Conservation (phyloP, 1,284 basidiomycete genomes). For the Marasmius sp. region DNA sequence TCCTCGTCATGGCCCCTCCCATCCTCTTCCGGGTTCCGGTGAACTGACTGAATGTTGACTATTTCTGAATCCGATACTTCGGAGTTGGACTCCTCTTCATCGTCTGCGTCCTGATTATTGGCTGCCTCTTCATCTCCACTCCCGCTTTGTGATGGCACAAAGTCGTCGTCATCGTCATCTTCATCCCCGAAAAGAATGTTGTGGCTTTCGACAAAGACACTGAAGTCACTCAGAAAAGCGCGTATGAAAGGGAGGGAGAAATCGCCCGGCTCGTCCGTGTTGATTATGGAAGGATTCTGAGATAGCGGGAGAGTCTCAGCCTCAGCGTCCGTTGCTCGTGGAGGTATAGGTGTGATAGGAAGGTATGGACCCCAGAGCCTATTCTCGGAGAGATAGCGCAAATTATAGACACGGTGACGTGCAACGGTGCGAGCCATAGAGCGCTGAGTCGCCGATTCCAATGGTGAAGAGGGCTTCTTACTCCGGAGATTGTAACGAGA, state of each 20-base stretch:
- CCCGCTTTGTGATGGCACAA: neutral
- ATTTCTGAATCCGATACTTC: neutral
- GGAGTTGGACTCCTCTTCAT: neutral
- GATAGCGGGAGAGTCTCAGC: neutral
- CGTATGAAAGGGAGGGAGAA: constrained; percentile 5
- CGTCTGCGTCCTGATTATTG: neutral
- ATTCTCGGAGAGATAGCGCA: constrained; percentile 36
- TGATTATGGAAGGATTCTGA: neutral
- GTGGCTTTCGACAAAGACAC: neutral
- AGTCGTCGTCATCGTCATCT: constrained; percentile 11
- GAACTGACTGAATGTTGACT: neutral
- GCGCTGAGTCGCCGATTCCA: neutral
- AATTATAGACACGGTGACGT: constrained; percentile 33
- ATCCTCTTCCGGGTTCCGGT: neutral
- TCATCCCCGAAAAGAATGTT: neutral
- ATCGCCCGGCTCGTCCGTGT: neutral
- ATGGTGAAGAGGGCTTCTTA: neutral
- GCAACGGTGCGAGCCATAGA: constrained; percentile 10
- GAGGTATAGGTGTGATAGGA: constrained; percentile 9
- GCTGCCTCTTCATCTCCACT: neutral
- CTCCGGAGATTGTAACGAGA: constrained; percentile 10
- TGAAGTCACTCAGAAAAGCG: constrained; percentile 6
- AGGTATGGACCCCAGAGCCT: constrained; percentile 42
- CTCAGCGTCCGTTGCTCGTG: neutral
- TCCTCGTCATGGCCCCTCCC: neutral